A percentile compares a stretch with the other conserved stretches of the same genome.
These are phyloP conservation scores for Penicillium lagena DNA, from an alignment of 495 filamentous ascomycete genomes.

Conservation along the genomic window DNA sequence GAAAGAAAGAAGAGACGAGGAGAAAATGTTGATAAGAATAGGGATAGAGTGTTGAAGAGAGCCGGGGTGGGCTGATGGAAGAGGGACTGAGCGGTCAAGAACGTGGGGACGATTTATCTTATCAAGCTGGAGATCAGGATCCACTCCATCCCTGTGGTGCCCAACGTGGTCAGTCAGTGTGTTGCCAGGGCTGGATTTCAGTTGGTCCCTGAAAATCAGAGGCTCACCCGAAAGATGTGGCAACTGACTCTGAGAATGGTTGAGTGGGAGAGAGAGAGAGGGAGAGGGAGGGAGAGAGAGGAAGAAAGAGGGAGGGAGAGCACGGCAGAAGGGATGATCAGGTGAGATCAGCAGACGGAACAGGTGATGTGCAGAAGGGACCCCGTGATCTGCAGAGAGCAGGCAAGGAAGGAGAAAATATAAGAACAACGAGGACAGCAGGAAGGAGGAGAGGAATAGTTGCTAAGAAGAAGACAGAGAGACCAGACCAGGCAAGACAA, in stretches of 20 bases:
- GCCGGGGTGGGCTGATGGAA: background rate
- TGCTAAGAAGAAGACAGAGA: slow-evolving; percentile 1
- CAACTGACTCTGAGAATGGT: background rate
- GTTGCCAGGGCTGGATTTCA: no score
- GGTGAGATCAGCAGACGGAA: slow-evolving; percentile 19
- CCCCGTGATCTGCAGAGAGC: background rate
- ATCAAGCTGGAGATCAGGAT: no score
- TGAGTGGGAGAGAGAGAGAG: slow-evolving; percentile 8
- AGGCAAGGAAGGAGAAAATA: background rate
- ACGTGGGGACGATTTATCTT: no score
- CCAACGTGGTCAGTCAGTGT: no score
- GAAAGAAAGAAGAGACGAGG: slow-evolving; percentile 3
- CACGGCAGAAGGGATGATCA: slow-evolving; percentile 12
- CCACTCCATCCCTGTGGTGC: no score
- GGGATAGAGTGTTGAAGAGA: background rate
- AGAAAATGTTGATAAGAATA: slow-evolving; percentile 3
- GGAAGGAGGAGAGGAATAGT: slow-evolving; percentile 1
- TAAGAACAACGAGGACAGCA: background rate
- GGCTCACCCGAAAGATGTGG: no score
- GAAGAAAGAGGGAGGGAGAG: background rate
- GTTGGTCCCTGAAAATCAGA: no score
- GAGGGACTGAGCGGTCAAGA: no score
- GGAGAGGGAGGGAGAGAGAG: slow-evolving; percentile 1
- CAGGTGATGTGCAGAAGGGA: slow-evolving; percentile 19
- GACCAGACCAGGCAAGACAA: background rate